Conservation (phyloP, 345 rosid species). For the Carallia brachiata region DNA sequence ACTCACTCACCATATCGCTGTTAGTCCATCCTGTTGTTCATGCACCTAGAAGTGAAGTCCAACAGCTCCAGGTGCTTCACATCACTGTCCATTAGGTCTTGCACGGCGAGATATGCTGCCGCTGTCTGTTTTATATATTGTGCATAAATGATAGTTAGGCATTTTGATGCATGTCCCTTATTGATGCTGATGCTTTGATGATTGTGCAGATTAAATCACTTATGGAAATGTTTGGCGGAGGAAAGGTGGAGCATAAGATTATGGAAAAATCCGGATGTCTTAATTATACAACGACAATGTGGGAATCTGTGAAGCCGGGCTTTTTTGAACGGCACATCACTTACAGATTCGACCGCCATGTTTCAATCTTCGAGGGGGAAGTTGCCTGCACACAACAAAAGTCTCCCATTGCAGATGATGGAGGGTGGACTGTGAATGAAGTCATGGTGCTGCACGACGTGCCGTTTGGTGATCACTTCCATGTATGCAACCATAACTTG, state of each 20-base stretch:
- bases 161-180: background rate
- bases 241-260: conserved; percentile 56
- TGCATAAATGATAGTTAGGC: background rate
- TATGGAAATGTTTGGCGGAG: conserved; percentile 70
- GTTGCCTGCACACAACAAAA: conserved; percentile 68
- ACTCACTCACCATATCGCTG: background rate
- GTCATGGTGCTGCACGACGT: conserved; percentile 59
- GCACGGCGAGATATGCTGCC: no score
- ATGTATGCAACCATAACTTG: conserved; percentile 27
- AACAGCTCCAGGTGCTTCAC: no score
- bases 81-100: no score
- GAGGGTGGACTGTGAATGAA: conserved; percentile 72
- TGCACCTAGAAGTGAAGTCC: no score
- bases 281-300: conserved; percentile 45
- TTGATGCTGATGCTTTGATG: conserved; percentile 9
- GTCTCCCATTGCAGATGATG: conserved; percentile 34
- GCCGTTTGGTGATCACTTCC: conserved; percentile 66
- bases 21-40: background rate
- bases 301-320: conserved; percentile 56
- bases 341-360: conserved; percentile 57
- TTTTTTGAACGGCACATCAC: conserved; percentile 51
- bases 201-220: conserved; percentile 50
- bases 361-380: conserved; percentile 83
- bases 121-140: no score
- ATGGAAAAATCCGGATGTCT: conserved; percentile 86